Evolutionary conservation across 225 moss, liverwort and hornwort genomes (phyloP).

Genomic region (Takakia lepidozioides): DNA sequence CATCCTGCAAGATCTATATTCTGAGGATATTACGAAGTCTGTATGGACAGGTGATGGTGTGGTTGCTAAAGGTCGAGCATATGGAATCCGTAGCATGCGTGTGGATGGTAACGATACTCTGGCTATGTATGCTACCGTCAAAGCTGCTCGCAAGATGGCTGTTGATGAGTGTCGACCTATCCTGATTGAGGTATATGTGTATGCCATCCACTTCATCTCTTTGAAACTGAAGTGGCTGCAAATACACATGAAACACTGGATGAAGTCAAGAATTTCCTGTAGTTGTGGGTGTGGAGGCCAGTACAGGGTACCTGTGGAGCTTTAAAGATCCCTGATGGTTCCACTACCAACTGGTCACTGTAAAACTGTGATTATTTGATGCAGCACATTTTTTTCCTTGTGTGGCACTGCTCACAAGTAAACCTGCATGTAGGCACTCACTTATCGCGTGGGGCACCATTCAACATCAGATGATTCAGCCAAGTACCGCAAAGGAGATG

Average conservation of each 20-base stretch:
- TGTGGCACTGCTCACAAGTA: too few relatives aligned
- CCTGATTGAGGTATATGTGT: conserved; percentile 79
- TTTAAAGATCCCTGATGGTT: too few relatives aligned
- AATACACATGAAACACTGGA: too few relatives aligned
- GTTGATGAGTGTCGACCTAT: conserved; percentile 75
- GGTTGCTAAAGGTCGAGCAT: conserved; percentile 77
- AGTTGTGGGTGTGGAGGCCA: too few relatives aligned
- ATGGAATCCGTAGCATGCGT: conserved; percentile 85
- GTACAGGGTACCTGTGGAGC: too few relatives aligned
- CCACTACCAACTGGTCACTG: too few relatives aligned
- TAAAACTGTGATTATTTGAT: too few relatives aligned
- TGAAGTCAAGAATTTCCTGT: too few relatives aligned
- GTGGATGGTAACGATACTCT: conserved; percentile 94
- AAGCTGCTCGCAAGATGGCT: conserved; percentile 80
- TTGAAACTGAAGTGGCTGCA: too few relatives aligned
- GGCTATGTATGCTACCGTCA: conserved; percentile 72
- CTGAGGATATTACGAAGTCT: background rate
- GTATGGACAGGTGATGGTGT: conserved; percentile 75
- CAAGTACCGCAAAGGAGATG: conserved; percentile 78
- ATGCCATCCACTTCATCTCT: too few relatives aligned
- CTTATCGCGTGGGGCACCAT: conserved; percentile 88
- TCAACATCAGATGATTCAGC: conserved; percentile 98
- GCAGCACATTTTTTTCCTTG: too few relatives aligned
- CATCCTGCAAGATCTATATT: too few relatives aligned
- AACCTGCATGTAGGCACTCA: conserved; percentile 53